Evolutionary conservation across 345 rosid species (phyloP).

Genomic region (Aquilaria sinensis): DNA sequence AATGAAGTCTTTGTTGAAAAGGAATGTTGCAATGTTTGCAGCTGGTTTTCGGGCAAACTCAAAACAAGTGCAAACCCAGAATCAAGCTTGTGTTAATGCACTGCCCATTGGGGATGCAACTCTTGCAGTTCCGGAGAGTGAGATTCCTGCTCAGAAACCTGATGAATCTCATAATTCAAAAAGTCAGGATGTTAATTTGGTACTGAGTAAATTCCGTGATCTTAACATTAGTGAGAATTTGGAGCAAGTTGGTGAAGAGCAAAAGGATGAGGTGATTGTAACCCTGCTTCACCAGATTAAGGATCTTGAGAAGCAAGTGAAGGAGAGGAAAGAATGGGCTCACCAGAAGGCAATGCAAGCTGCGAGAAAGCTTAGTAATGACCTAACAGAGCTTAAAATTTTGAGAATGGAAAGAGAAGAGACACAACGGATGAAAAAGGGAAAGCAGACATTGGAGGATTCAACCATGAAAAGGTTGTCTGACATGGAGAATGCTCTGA

Average conservation of each 20-base stretch:
- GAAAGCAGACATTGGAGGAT: slow-evolving; percentile 78
- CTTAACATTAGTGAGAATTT: slow-evolving; percentile 72
- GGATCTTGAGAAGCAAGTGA: slow-evolving; percentile 72
- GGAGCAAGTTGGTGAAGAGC: slow-evolving; percentile 50
- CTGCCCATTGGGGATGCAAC: slow-evolving; percentile 26
- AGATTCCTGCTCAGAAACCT: slow-evolving; percentile 27
- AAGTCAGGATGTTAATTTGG: slow-evolving; percentile 44
- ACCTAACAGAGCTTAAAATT: slow-evolving; percentile 68
- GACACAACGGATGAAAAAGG: slow-evolving; percentile 70
- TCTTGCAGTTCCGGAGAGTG: slow-evolving; percentile 22
- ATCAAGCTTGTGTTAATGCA: slow-evolving; percentile 29
- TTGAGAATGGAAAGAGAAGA: slow-evolving; percentile 87
- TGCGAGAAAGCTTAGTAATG: slow-evolving; percentile 78
- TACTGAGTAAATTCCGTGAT: slow-evolving; percentile 64
- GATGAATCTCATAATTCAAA: slow-evolving; percentile 38
- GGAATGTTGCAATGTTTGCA: slow-evolving; percentile 85
- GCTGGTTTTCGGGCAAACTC: slow-evolving; percentile 79
- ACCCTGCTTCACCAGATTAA: slow-evolving; percentile 55
- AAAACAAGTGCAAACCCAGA: slow-evolving; percentile 43
- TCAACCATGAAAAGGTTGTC: slow-evolving; percentile 68
- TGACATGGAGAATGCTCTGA: slow-evolving; percentile 82
- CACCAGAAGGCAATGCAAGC: slow-evolving; percentile 98
- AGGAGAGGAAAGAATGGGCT: slow-evolving; percentile 94
- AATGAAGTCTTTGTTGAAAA: slow-evolving; percentile 74
- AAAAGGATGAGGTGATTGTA: slow-evolving; percentile 70